Percentiles rank a stretch among this genome's conserved stretches.
These are phyloP conservation scores for Botrytis byssoidea DNA, from an alignment of 2,329 filamentous ascomycete species.

Conservation along the genomic window DNA sequence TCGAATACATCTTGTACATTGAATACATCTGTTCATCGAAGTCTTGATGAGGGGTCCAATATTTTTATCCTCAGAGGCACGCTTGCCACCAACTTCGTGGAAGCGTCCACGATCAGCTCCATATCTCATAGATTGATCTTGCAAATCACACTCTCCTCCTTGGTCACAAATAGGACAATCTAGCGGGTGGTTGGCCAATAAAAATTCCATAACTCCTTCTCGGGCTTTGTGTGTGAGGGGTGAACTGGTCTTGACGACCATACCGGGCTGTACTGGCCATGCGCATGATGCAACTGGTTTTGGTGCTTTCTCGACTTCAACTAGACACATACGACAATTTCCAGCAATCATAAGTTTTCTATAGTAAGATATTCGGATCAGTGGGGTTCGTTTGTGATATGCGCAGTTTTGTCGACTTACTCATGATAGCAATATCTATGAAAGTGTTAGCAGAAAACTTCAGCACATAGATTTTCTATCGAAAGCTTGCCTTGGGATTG, in stretches of 20 bases:
- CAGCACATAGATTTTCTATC: slow-evolving; percentile 17
- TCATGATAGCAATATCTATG: slow-evolving; percentile 97
- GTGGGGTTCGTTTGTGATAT: slow-evolving; percentile 20
- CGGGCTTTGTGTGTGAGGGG: slow-evolving; percentile 94
- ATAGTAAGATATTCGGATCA: slow-evolving; percentile 33
- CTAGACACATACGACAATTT: slow-evolving; percentile 99
- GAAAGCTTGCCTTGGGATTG: slow-evolving; percentile 71
- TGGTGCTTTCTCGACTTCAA: slow-evolving; percentile 93
- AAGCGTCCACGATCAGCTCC: slow-evolving; percentile 94
- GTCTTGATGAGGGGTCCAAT: slow-evolving; percentile 98
- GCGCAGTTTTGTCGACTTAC: slow-evolving; percentile 51
- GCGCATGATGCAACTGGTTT: slow-evolving; percentile 98
- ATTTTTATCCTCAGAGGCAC: slow-evolving; percentile 98
- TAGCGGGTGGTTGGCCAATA: slow-evolving; percentile 92
- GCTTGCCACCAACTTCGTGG: slow-evolving; percentile 93
- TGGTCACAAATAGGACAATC: slow-evolving; percentile 99
- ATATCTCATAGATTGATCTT: slow-evolving; percentile 99
- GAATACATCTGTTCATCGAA: slow-evolving; percentile 99
- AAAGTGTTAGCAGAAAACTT: slow-evolving; percentile 35
- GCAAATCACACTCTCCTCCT: slow-evolving; percentile 97
- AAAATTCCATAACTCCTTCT: slow-evolving; percentile 98
- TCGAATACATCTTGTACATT: slow-evolving; percentile 96
- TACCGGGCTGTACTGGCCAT: slow-evolving; percentile 97
- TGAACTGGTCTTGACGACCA: slow-evolving; percentile 99
- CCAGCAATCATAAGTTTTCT: slow-evolving; percentile 98